Conservation (phyloP, 1,284 basidiomycete genomes). For the Naganishia albida region DNA sequence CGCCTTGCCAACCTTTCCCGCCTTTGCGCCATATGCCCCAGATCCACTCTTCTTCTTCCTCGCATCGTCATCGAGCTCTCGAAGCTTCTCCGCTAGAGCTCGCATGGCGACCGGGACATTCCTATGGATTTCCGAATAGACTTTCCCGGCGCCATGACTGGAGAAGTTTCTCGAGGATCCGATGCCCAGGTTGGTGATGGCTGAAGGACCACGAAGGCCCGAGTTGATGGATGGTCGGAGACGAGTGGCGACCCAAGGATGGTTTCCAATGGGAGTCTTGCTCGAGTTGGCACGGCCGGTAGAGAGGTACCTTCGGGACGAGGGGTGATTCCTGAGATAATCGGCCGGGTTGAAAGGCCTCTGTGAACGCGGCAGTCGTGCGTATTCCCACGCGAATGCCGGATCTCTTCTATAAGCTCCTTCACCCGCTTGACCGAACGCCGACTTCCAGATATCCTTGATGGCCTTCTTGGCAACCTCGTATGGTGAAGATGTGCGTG, state of each 20-base stretch:
- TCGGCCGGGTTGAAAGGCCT: conserved; percentile 24
- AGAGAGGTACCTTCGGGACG: conserved; percentile 7
- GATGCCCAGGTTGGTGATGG: conserved; percentile 25
- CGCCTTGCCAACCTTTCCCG: conserved; percentile 18
- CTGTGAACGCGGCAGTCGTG: conserved; percentile 16
- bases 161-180: conserved; percentile 30
- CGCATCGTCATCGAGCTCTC: conserved; percentile 47
- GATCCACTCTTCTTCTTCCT: conserved; percentile 35
- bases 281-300: background rate
- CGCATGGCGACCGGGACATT: conserved; percentile 31
- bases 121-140: conserved; percentile 15
- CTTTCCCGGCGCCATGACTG: conserved; percentile 26
- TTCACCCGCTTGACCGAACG: conserved; percentile 27
- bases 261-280: conserved; percentile 15
- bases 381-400: conserved; percentile 25
- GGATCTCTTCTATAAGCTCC: conserved; percentile 2
- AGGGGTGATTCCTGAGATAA: conserved; percentile 12
- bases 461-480: conserved; percentile 24
- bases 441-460: conserved; percentile 27
- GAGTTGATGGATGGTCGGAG: conserved; percentile 21
- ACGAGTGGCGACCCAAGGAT: conserved; percentile 12
- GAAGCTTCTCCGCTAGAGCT: conserved; percentile 38
- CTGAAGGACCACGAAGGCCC: conserved; percentile 15
- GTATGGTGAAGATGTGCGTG: conserved; percentile 22
- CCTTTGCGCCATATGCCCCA: background rate